Evolutionary conservation across 140 eudicot species (phyloP), one percentile per base, ranked within the genome.

Genomic region (Cichorium intybus): DNA sequence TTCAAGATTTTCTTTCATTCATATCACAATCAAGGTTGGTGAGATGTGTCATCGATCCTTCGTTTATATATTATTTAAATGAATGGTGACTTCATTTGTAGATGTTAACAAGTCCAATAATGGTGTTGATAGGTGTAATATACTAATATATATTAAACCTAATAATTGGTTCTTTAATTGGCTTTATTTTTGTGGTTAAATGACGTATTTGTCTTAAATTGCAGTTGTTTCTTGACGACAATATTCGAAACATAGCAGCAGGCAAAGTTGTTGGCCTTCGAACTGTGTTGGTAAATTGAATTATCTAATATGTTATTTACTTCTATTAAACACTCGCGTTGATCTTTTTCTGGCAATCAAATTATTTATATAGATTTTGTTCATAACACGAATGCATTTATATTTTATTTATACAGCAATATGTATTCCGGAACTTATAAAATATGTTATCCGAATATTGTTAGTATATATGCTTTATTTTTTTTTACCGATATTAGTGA

Each of bases 151-250:
- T 56, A 56, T 24, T 34, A 39, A 23, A 33, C 27, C 21, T 22
- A 28, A 27, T 26, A 12, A n/a, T 22, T 57, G 35, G 29, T n/a
- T 51, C 22, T 28, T 35, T 0, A 20, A 24, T 18, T 60, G 37
- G 33, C 56, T 7, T 67, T 68, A 24, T 3, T 34, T 9, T 21
- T 14, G 7, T 41, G 48, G 15, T 62, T 51, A 27, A 56, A 16
- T 53, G 49, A 75, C 66, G 59, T 43, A 27, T 43, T 48, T 22
- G 23, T 62, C 39, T 53, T 10, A 28, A 28, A 51, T 62, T 6
- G 24, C 92, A 92, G 98, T 54, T 92, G 79, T 92, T 92, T 60
- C 68, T 92, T 16, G 98, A 92, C 26, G 98, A 92, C 74, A 92
- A 77, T 48, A 75, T 26, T 46, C 80, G 81, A 33, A 92, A 92